Base-by-base conservation (phyloP, 2,329 filamentous ascomycete species). In the Macroventuria anomochaeta region DNA sequence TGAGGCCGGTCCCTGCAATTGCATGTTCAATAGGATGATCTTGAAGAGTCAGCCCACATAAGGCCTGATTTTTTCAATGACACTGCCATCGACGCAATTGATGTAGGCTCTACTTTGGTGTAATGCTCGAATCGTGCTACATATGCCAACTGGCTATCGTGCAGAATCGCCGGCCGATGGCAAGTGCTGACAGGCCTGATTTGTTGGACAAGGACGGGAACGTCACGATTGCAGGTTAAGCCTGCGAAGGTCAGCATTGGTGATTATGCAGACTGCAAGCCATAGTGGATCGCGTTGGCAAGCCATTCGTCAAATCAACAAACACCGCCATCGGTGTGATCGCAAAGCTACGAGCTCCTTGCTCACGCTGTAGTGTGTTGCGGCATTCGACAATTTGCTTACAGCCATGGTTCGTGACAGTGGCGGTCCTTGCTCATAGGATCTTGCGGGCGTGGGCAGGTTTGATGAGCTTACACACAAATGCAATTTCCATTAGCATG, bases 1-100 rank as follows among this genome's bases (percentile, higher is more conserved):
- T 55, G 57, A 38, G 60, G 55, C 62, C 61, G 57, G 61, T 58
- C 53, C 55, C 58, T 64, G 67, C 66, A 68, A 61, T 55, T 60
- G 63, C 52, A 36, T 23, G 29, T 32, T 41, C 10, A 43, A 32
- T 40, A 31, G 31, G 15, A 26, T 26, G n/a, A 8, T 10, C 13
- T 26, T 36, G 11, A 13, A 20, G 15, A 33, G 43, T 47, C 42
- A 47, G 42, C 37, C 50, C 33, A 44, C 33, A 31, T 28, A 23
- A 29, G 17, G 26, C 10, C 33, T 31, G 28, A 34, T 17, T 13
- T 18, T 7, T 20, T 13, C 26, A 28, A 43, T 10, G 26, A 26
- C 21, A 34, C 32, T 43, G 28, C 21, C 20, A 18, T 36, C 31
- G 28, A 26, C 10, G 25, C 41, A 52, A 32, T 23, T 39, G 28